These are phyloP conservation scores for Candida manassasensis DNA, from an alignment of 805 yeast species.

Conservation along the genomic window DNA sequence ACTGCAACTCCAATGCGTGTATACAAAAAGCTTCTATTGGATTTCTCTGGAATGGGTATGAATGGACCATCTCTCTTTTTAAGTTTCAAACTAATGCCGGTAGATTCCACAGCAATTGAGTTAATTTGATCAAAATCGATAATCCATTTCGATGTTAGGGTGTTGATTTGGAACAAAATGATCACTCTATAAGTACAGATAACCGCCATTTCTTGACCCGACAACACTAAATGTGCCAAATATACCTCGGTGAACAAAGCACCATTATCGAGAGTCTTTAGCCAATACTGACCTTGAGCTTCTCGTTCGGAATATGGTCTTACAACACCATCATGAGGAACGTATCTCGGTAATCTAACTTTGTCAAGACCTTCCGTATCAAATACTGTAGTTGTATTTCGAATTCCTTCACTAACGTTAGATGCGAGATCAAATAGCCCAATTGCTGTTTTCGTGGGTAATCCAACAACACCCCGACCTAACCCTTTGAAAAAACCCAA, in stretches of 20 bases:
- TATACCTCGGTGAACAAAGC: slow-evolving; percentile 66
- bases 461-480: slow-evolving; percentile 91
- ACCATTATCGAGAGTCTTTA: slow-evolving; percentile 81
- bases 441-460: slow-evolving; percentile 95
- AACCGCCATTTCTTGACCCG: slow-evolving; percentile 75
- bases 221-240: slow-evolving; percentile 77
- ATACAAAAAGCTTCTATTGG: slow-evolving; percentile 63
- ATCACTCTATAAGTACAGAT: slow-evolving; percentile 71
- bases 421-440: slow-evolving; percentile 91
- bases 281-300: slow-evolving; percentile 92
- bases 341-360: slow-evolving; percentile 76
- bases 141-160: slow-evolving; percentile 65
- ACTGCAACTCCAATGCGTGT: slow-evolving; percentile 76
- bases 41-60: slow-evolving; percentile 70
- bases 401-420: slow-evolving; percentile 88
- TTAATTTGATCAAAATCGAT: slow-evolving; percentile 60
- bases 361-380: slow-evolving; percentile 74
- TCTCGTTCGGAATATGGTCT: slow-evolving; percentile 73
- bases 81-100: slow-evolving; percentile 70
- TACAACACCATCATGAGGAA: slow-evolving; percentile 68
- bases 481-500: slow-evolving; percentile 89
- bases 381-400: slow-evolving; percentile 86
- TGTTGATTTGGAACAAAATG: slow-evolving; percentile 59
- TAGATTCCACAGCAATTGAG: slow-evolving; percentile 68
- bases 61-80: slow-evolving; percentile 53